Percentiles rank a stretch among this genome's conserved stretches.
Evolutionary conservation across 306 rosid species (phyloP).

Genomic region (Lupinus albus): DNA sequence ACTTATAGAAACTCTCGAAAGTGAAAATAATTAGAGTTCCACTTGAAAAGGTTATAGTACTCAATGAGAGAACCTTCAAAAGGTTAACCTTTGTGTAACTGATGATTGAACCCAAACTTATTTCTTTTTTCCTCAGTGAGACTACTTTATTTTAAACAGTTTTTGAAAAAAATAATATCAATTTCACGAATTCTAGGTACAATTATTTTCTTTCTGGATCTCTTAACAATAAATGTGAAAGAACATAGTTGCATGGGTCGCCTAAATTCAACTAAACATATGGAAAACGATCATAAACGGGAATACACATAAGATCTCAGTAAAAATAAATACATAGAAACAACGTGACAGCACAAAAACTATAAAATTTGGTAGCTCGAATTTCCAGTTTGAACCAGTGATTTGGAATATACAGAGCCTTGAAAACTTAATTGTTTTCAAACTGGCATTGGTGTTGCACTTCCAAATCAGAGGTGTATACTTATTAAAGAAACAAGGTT

Average conservation of each 20-base stretch:
- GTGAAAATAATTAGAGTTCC: no score
- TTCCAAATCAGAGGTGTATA: constrained; percentile 51
- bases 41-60: no score
- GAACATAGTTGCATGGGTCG: neutral
- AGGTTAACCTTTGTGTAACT: neutral
- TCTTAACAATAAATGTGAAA: neutral
- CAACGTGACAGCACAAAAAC: neutral
- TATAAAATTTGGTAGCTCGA: constrained; percentile 31
- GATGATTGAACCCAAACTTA: neutral
- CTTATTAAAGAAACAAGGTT: constrained; percentile 59
- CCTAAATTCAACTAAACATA: neutral
- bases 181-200: no score
- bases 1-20: no score
- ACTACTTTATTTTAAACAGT: constrained; percentile 3
- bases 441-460: constrained; percentile 48
- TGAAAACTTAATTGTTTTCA: constrained; percentile 40
- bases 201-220: no score
- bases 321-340: neutral
- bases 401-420: constrained; percentile 40
- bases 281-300: constrained; percentile 4
- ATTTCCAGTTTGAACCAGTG: constrained; percentile 40
- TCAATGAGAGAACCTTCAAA: neutral
- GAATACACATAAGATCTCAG: constrained; percentile 4
- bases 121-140: neutral
- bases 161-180: no score